Base-by-base conservation (phyloP, 208 protist genomes). In the Dictyostelium gargantuum region DNA sequence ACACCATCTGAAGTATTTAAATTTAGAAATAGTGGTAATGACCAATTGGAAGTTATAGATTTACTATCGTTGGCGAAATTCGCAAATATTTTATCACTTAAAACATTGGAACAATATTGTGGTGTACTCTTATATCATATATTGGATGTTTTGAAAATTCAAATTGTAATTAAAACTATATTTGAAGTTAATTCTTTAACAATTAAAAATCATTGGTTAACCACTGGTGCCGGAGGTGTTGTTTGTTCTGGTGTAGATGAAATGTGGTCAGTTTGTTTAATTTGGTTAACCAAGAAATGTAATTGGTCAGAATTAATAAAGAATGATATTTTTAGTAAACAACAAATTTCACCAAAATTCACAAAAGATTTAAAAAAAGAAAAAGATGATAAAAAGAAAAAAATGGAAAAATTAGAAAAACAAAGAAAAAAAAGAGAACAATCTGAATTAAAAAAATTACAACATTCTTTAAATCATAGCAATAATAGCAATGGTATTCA, bases 351-450 rank as follows among this genome's bases (percentile, higher is more conserved):
- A 15, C 13, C 3, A 15, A 89, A 89, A 21, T 89, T 89, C 19
- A 66, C 75, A 13, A 89, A 89, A 58, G 82, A 89, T 1, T 4
- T 89, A 35, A 89, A 68, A n/a, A 76, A 68, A 21, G 82, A 89
- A n/a, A 76, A 50, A 50, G 76, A 89, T 19, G 68, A 89, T 10
- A 76, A 68, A 13, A 89, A 89, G 44, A 89, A 76, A 38, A 76
- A 68, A 40, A 19, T 17, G 19, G 76, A 79, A 38, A n/a, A 50
- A 15, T 13, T n/a, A 11, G 82, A 89, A 38, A 89, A 68, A 40
- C 50, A 63, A n/a, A 82, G 13, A 32, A 82, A 50, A 32, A 82
- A 82, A 19, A 68, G 52, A 23, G 44, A 82, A 17, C 0, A 3
- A 26, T 15, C 17, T 23, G 54, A 82, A 21, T 3, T 11, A 2